Conservation (phyloP, 306 rosid genomes). For the Glycine latifolia region DNA sequence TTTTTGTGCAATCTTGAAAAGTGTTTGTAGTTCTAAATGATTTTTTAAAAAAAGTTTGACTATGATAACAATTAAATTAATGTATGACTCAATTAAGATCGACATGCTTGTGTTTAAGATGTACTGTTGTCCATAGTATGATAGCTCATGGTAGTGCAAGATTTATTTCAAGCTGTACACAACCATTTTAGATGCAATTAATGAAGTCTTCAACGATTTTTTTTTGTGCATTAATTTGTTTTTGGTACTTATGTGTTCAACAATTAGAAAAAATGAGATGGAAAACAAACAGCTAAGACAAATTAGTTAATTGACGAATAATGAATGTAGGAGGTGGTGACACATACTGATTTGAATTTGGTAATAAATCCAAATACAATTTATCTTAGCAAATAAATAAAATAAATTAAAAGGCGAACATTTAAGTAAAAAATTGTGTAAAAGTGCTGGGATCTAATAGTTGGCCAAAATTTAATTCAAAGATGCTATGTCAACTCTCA, state of each 20-base stretch:
- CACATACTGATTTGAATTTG: not conserved
- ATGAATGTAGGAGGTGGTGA: not conserved
- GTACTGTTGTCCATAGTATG: not conserved
- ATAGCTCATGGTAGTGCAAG: not conserved
- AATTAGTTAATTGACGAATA: not conserved
- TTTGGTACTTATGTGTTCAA: not conserved
- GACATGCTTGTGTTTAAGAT: not conserved
- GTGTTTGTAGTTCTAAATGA: too few species aligned
- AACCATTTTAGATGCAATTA: not conserved
- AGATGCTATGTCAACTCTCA: not conserved
- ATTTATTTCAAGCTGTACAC: not conserved
- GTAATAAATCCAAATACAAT: not conserved
- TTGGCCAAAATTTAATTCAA: slow-evolving; percentile 6
- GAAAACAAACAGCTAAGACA: not conserved
- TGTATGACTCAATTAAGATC: not conserved
- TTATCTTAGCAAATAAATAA: not conserved
- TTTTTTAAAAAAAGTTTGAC: not conserved
- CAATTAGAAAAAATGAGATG: not conserved
- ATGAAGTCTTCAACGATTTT: too few species aligned
- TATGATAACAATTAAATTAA: not conserved
- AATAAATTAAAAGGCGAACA: not conserved
- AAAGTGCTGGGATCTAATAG: not conserved
- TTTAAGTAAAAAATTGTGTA: not conserved
- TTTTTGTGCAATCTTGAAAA: not conserved
- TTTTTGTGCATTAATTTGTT: too few species aligned